phyloP scores from a whole-genome alignment of 2,329 filamentous ascomycete species.

The Ascochyta koolunga region DNA sequence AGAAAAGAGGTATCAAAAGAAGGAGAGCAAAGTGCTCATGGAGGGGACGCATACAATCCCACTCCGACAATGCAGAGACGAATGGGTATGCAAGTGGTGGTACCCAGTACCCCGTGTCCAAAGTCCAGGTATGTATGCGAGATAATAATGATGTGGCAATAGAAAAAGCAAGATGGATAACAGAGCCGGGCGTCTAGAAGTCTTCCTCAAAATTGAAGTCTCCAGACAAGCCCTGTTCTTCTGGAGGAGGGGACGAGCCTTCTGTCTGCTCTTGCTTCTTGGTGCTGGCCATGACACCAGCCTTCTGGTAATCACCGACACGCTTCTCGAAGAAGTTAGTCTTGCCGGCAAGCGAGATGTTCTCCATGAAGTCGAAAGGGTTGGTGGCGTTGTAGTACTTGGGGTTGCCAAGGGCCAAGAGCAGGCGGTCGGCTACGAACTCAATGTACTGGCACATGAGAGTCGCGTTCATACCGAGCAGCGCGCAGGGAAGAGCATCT shows the following conservation, averaged over 20 bases:
- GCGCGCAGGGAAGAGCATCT: constrained; percentile 87
- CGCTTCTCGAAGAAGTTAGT: constrained; percentile 99
- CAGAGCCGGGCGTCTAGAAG: constrained; percentile 68
- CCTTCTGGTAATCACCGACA: constrained; percentile 99
- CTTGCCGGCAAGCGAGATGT: constrained; percentile 98
- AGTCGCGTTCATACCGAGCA: constrained; percentile 95
- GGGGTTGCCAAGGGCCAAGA: constrained; percentile 89
- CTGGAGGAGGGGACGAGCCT: constrained; percentile 51
- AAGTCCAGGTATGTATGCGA: constrained; percentile 31
- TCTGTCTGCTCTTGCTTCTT: constrained; percentile 68
- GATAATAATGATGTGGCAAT: constrained; percentile 25
- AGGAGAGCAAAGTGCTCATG: constrained; percentile 3
- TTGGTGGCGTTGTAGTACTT: constrained; percentile 93
- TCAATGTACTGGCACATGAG: constrained; percentile 99
- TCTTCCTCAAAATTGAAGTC: constrained; percentile 96
- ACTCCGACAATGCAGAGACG: constrained; percentile 44
- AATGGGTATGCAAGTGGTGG: constrained; percentile 30
- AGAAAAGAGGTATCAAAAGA: constrained; percentile 23
- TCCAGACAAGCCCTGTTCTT: constrained; percentile 59
- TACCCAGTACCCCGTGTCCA: constrained; percentile 33
- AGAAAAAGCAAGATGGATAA: constrained; percentile 17
- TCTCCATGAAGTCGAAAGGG: constrained; percentile 99
- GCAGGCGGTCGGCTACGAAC: constrained; percentile 95
- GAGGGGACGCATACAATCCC: constrained; percentile 17
- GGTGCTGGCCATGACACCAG: constrained; percentile 93